Conservation (phyloP, 352 stramenopile genomes). For the Plasmopara viticola region DNA sequence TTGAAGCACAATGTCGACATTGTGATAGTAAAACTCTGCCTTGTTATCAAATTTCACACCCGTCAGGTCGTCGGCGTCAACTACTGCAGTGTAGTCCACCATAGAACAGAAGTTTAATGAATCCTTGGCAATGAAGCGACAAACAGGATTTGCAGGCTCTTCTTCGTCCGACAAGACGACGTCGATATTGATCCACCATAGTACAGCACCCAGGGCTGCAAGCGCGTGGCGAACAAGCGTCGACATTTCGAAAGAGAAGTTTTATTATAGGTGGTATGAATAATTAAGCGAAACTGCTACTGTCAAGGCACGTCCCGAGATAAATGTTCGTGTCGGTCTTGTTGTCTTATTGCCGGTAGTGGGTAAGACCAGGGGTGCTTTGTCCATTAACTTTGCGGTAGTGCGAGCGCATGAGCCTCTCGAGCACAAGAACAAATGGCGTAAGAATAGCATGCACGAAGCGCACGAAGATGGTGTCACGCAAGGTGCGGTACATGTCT, state of each 20-base stretch:
- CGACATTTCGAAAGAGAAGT: constrained; percentile 1
- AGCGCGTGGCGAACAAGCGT: constrained; percentile 1
- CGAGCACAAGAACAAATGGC: constrained; percentile 19
- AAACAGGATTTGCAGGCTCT: constrained; percentile 41
- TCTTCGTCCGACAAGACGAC: constrained; percentile 27
- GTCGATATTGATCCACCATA: constrained; percentile 2
- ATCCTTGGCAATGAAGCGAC: constrained; percentile 44
- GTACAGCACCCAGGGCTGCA: constrained; percentile 1
- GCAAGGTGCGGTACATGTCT: constrained; percentile 13
- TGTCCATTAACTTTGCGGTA: constrained; percentile 26
- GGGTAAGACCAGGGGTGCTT: constrained; percentile 17
- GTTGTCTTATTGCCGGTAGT: constrained; percentile 17
- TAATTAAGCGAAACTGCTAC: neutral
- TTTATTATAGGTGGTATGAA: constrained; percentile 12
- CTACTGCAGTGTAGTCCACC: constrained; percentile 73
- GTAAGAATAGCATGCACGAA: constrained; percentile 21
- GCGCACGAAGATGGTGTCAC: constrained; percentile 23
- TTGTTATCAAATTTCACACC: constrained; percentile 47
- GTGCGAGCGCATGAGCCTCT: constrained; percentile 17
- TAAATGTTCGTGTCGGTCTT: too few relatives aligned
- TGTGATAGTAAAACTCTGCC: constrained; percentile 73
- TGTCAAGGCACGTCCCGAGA: neutral
- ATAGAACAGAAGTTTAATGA: constrained; percentile 78
- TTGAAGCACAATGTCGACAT: constrained; percentile 72
- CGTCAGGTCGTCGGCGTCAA: constrained; percentile 47